Evolutionary conservation across 495 filamentous ascomycete genomes (phyloP), one percentile per base, ranked within the genome.

Genomic region (Annulohypoxylon stygium): DNA sequence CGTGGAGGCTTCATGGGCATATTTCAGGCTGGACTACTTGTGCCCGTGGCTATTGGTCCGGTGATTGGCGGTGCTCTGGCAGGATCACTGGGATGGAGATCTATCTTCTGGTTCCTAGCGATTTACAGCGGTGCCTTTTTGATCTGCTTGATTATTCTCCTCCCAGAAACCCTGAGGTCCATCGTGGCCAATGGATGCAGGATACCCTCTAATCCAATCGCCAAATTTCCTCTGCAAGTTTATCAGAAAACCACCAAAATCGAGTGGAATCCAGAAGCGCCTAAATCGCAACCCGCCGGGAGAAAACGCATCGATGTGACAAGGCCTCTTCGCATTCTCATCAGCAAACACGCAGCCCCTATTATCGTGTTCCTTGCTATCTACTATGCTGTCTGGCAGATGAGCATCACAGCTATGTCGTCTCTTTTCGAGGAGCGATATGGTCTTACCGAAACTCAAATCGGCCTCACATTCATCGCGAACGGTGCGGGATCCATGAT

Each of bases 101-200:
- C 83, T 0, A 86, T 90, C 3, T 90, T 90, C 73, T 89, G 85
- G 85, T 87, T 89, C 51, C 67, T 90, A 57, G 69, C 83, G 0
- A 86, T 88, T 2, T 84, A 84, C 48, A 79, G 79, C 61, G 86
- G 80, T 4, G 75, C 78, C 1, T 86, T 84, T 61, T 69, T 89
- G 1, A 14, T 83, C 11, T 2, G 81, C 0, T 48, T 89, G 0
- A 54, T 85, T 8, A 1, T 86, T 3, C 34, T 84, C 0, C 75
- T 90, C 0, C 88, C 88, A 1, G 88, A 90, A 72, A 90, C 88
- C 3, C 72, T 86, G 12, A 79, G 87, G 68, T 83, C 83, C 0
- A 53, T 87, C 4, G 88, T 89, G 18, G 85, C 76, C 7, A 89
- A 90, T 76, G 88, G 88, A 8, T 75, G 78, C 26, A 43, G 63